Percentiles rank a stretch among this genome's conserved stretches.
These are phyloP conservation scores for Cucumis melo DNA, from an alignment of 306 rosid species.

Conservation along the genomic window DNA sequence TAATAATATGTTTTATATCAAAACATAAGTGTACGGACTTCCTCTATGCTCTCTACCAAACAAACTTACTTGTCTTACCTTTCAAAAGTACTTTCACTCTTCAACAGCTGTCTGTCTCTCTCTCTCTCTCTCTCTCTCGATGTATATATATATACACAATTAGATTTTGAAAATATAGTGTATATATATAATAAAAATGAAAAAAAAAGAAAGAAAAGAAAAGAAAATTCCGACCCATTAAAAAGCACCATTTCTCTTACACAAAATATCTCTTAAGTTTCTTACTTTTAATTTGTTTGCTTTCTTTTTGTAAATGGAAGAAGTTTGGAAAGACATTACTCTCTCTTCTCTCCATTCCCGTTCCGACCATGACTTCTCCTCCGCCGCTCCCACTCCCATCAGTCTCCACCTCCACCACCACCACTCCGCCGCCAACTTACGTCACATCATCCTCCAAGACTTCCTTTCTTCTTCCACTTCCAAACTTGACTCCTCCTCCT, in stretches of 20 bases:
- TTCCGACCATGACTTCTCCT: not conserved
- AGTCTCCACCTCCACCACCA: not conserved
- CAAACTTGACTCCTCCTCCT: not conserved
- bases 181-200: too few species aligned
- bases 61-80: conserved; percentile 1
- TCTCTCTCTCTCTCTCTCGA: not conserved
- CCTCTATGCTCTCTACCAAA: not conserved
- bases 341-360: not conserved
- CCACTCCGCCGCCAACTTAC: conserved; percentile 1
- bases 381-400: not conserved
- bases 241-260: not conserved
- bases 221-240: not conserved
- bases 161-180: too few species aligned
- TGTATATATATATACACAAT: too few species aligned
- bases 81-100: not conserved
- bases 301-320: not conserved
- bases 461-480: not conserved
- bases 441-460: conserved; percentile 1
- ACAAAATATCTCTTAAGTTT: not conserved
- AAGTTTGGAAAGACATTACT: conserved; percentile 1
- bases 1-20: not conserved
- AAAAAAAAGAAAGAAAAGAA: too few species aligned
- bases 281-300: not conserved
- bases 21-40: not conserved
- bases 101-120: not conserved